phyloP scores from a whole-genome alignment of 768 basidiomycete genomes.

The Kwoniella botswanensis region DNA sequence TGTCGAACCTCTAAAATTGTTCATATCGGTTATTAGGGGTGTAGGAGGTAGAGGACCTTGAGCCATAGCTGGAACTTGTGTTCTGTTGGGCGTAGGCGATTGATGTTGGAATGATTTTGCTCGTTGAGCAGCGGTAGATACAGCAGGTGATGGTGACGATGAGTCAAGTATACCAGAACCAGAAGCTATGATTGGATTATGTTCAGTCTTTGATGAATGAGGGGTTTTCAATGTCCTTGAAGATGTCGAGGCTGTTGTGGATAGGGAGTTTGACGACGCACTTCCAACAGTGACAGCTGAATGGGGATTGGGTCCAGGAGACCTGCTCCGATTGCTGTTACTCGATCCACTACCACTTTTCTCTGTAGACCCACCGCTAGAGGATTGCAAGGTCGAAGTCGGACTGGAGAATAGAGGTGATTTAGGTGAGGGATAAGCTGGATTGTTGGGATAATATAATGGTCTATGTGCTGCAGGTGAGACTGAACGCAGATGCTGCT shows the following conservation, averaged over 20 bases:
- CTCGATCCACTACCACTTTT: slow-evolving; percentile 3
- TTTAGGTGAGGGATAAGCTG: slow-evolving; percentile 28
- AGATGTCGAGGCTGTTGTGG: slow-evolving; percentile 46
- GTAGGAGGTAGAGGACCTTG: slow-evolving; percentile 31
- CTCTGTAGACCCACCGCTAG: neutral
- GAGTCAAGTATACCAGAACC: slow-evolving; percentile 29
- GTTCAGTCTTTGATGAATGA: slow-evolving; percentile 29
- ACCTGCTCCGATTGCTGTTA: slow-evolving; percentile 14
- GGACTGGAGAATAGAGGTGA: slow-evolving; percentile 19
- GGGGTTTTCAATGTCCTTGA: slow-evolving; percentile 47
- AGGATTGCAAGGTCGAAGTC: slow-evolving; percentile 13
- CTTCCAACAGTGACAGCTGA: slow-evolving; percentile 13
- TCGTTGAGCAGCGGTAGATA: slow-evolving; percentile 7
- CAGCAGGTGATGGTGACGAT: slow-evolving; percentile 10
- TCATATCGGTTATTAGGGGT: slow-evolving; percentile 1
- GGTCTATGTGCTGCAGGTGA: slow-evolving; percentile 23
- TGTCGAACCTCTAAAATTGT: slow-evolving; percentile 2
- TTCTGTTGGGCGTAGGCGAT: slow-evolving; percentile 19
- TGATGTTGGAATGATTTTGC: slow-evolving; percentile 18
- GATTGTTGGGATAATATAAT: slow-evolving; percentile 7
- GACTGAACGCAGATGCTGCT: slow-evolving; percentile 1
- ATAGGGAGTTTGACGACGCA: slow-evolving; percentile 29
- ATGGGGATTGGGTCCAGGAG: slow-evolving; percentile 15
- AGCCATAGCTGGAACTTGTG: slow-evolving; percentile 24
- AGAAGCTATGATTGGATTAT: slow-evolving; percentile 28